Evolutionary conservation across 495 filamentous ascomycete species (phyloP).

Genomic region (Aspergillus campestris): DNA sequence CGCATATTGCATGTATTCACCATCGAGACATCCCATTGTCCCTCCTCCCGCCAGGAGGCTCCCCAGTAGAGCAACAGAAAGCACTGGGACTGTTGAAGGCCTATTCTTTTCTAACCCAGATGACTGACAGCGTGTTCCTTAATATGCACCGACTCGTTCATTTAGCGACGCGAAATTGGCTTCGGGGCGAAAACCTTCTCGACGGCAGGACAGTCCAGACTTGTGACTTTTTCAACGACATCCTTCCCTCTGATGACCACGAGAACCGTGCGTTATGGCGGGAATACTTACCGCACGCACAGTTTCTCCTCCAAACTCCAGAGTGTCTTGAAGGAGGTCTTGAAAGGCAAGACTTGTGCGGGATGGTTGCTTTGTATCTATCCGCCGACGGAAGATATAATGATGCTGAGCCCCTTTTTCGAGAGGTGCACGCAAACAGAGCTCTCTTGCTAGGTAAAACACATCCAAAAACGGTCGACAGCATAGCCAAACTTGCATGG

Average conservation of each 20-base stretch:
- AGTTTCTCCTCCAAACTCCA: neutral
- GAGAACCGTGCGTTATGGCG: constrained; percentile 5
- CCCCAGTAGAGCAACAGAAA: constrained; percentile 2
- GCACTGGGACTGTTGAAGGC: constrained; percentile 15
- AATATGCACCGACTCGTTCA: constrained; percentile 13
- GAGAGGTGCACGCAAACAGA: too few species aligned
- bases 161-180: constrained; percentile 16
- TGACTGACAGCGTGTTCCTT: neutral
- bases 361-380: neutral
- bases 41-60: constrained; percentile 8
- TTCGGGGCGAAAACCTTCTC: neutral
- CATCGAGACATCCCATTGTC: constrained; percentile 33
- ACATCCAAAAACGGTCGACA: constrained; percentile 13
- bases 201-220: too few species aligned
- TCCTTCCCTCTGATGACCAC: constrained; percentile 5
- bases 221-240: neutral
- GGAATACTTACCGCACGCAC: constrained; percentile 7
- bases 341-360: neutral
- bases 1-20: constrained; percentile 34
- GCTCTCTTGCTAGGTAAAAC: constrained; percentile 3
- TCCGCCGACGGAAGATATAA: constrained; percentile 12
- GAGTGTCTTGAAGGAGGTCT: neutral
- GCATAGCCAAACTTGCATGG: constrained; percentile 20
- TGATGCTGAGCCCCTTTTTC: neutral
- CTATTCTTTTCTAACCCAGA: constrained; percentile 13